A percentile compares a stretch with the other conserved stretches of the same genome.
Conservation (phyloP, 805 yeast genomes). For the Yarrowia sp. region DNA sequence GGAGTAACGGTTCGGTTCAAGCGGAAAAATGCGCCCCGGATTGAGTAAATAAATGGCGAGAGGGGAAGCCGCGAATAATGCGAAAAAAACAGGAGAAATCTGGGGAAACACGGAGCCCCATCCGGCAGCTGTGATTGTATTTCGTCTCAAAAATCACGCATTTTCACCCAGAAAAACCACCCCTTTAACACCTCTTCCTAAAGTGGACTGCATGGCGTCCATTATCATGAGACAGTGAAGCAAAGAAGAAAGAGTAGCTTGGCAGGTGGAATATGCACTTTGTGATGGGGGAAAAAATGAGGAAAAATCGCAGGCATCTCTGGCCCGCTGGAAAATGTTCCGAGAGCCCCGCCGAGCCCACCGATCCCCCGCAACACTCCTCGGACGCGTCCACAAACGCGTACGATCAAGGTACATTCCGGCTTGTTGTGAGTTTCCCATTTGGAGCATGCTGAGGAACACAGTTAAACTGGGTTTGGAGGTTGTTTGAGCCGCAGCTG, state of each 20-base stretch:
- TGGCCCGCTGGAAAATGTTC: neutral
- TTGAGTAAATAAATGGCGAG: neutral
- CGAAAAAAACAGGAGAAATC: neutral
- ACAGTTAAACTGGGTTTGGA: neutral
- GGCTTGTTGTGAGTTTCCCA: constrained; percentile 18
- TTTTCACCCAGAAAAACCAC: too few species aligned
- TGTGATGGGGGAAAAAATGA: neutral
- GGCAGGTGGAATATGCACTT: neutral
- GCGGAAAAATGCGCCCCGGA: neutral
- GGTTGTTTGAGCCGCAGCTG: neutral
- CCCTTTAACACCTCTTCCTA: too few species aligned
- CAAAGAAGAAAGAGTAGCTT: neutral
- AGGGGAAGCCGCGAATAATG: neutral
- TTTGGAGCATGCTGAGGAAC: neutral
- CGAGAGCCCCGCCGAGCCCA: too few species aligned
- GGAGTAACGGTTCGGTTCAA: neutral
- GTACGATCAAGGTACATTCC: neutral
- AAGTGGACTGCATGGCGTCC: too few species aligned
- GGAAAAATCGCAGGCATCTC: neutral
- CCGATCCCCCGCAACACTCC: neutral
- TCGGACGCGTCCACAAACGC: neutral
- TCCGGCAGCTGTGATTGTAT: too few species aligned
- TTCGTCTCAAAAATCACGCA: too few species aligned
- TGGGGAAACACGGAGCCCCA: neutral
- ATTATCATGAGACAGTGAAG: neutral